Base-by-base conservation (phyloP, 192 early-diverging fungal species). In the Coemansia javaensis region DNA sequence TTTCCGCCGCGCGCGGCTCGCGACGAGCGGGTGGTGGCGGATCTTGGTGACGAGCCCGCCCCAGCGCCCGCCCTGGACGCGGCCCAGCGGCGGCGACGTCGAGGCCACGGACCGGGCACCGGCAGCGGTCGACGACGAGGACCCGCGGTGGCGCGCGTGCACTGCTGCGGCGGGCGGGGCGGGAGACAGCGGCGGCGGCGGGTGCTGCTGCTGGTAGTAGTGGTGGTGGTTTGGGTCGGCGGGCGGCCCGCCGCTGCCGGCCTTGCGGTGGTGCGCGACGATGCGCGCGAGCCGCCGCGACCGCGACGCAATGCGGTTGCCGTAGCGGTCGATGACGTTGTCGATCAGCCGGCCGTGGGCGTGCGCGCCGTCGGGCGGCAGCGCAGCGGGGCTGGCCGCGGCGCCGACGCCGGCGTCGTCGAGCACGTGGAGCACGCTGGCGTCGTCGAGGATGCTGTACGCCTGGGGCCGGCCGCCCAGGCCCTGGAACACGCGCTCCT, bases 371-470 rank as follows among this genome's bases (percentile, higher is more conserved):
- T 47, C 45, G 17, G 24, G 40, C 2, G 28, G 36, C 20, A 42
- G 30, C 5, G 45, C 40, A 3, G 32, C 49, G 4, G 41, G 49
- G 14, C 47, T 49, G 10, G 40, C 47, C 15, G 45, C 46, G 2
- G 2, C 24, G 24, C 3, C 24, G 46, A 43, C 56, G 2, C 6
- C 24, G 24, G 24, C 24, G 46, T 47, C 56, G 38, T 71, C 67
- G 60, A 44, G 59, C 42, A 71, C 43, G 22, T 41, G 42, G 16
- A 71, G 42, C 15, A 72, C 56, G 35, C 44, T 51, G 13, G 52
- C 45, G 40, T 63, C 61, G 40, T 71, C 51, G 38, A 72, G 56
- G 12, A 72, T 45, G 31, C 49, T 72, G 42, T 59, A 64, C 9
- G 35, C 38, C 7, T 11, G 49, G 0, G 18, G n/a, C 21, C 38